phyloP scores from a whole-genome alignment of 257 asterid genomes.

The Salvia rosmarinus region DNA sequence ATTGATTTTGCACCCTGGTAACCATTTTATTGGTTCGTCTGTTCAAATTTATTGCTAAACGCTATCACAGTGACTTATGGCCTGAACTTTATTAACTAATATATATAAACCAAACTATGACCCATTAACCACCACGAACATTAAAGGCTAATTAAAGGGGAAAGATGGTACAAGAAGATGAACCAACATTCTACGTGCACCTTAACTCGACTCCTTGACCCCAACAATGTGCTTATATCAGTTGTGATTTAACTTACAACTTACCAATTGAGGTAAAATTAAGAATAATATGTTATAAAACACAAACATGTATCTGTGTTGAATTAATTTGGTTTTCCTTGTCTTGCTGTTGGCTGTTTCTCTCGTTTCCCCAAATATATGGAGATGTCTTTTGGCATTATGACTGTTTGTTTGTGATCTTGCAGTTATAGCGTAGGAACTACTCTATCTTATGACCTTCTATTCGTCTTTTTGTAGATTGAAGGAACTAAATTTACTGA shows the following conservation, averaged over 20 bases:
- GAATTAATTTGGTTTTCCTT: background rate
- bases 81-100: constrained; percentile 14
- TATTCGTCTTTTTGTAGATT: constrained; percentile 42
- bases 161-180: background rate
- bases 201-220: background rate
- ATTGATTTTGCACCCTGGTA: constrained; percentile 8
- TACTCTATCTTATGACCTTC: background rate
- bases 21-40: background rate
- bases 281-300: background rate
- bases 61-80: background rate
- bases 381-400: background rate
- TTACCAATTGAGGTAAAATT: background rate
- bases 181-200: background rate
- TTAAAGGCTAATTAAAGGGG: background rate
- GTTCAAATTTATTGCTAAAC: background rate
- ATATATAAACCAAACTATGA: background rate
- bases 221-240: background rate
- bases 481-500: constrained; percentile 71
- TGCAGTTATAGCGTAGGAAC: background rate
- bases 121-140: background rate
- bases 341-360: background rate
- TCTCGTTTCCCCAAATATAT: background rate
- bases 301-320: background rate
- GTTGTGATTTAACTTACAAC: background rate
- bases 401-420: no score